Percentiles rank a stretch among this genome's conserved stretches.
These are phyloP conservation scores for Myriosclerotinia curreyana DNA, from an alignment of 2,329 filamentous ascomycete genomes.

Conservation along the genomic window DNA sequence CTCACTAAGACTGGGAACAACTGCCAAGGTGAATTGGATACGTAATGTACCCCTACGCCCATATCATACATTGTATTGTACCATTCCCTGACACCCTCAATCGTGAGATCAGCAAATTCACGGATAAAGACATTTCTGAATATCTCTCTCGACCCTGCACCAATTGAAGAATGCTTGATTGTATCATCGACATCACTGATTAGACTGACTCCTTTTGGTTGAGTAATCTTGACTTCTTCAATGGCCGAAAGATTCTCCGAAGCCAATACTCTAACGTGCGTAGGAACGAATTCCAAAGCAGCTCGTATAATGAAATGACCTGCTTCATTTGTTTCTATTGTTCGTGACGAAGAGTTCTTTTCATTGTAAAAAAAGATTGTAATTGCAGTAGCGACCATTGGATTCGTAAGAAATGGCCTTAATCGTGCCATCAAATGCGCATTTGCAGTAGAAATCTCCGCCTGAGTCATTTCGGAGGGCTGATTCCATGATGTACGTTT, in stretches of 20 bases:
- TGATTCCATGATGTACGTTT: slow-evolving; percentile 45
- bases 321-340: slow-evolving; percentile 78
- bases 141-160: slow-evolving; percentile 82
- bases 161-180: slow-evolving; percentile 91
- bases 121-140: slow-evolving; percentile 95
- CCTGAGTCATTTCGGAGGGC: slow-evolving; percentile 62
- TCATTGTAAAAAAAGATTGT: slow-evolving; percentile 97
- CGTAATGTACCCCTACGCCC: slow-evolving; percentile 90
- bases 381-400: slow-evolving; percentile 71
- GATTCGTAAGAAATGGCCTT: slow-evolving; percentile 84
- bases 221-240: slow-evolving; percentile 73
- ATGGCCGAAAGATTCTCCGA: slow-evolving; percentile 80
- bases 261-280: slow-evolving; percentile 81
- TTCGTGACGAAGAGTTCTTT: slow-evolving; percentile 74
- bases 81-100: slow-evolving; percentile 89
- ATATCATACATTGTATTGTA: slow-evolving; percentile 73
- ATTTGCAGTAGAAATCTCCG: slow-evolving; percentile 77
- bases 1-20: slow-evolving; percentile 84
- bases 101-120: slow-evolving; percentile 74
- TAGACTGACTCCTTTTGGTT: slow-evolving; percentile 77
- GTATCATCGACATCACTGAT: slow-evolving; percentile 99
- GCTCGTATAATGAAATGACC: slow-evolving; percentile 84
- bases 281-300: slow-evolving; percentile 84
- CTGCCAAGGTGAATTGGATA: slow-evolving; percentile 99
- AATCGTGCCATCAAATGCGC: slow-evolving; percentile 83